These are phyloP conservation scores for Rhazya stricta DNA, from an alignment of 257 asterid genomes.

Conservation along the genomic window DNA sequence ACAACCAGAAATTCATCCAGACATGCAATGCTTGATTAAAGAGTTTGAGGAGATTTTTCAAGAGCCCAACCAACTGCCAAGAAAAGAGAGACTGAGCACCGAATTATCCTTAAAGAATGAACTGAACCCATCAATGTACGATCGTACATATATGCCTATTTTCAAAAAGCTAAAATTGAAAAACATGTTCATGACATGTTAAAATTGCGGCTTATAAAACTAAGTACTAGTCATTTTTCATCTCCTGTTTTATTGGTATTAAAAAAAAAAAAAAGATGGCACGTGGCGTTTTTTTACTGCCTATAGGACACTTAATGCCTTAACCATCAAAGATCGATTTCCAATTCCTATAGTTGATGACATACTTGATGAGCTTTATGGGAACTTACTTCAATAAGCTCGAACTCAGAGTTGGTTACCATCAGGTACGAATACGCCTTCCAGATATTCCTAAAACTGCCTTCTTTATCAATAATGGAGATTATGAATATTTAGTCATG, in stretches of 20 bases:
- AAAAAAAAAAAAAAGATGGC: conserved; percentile 5
- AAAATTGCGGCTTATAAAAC: not conserved
- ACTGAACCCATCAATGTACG: not conserved
- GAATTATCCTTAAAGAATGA: not conserved
- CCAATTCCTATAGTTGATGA: conserved; percentile 5
- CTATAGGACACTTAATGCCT: not conserved
- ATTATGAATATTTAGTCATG: not conserved
- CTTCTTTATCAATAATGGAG: not conserved
- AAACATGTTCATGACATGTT: not conserved
- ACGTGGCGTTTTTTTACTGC: not conserved
- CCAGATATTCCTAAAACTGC: not conserved
- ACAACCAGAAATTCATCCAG: not conserved
- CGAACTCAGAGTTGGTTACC: not conserved
- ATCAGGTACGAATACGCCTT: not conserved
- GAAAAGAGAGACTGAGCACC: not conserved
- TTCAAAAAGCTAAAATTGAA: not conserved
- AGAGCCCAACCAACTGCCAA: not conserved
- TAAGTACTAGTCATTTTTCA: not conserved
- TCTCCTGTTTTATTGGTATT: not conserved
- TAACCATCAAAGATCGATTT: not conserved
- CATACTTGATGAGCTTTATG: not conserved
- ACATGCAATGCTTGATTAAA: too few species aligned
- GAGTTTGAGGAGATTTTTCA: not conserved
- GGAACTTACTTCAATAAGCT: not conserved
- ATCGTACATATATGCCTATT: not conserved